Evolutionary conservation across 106 monocot genomes (phyloP).

Genomic region (Allium sativum): DNA sequence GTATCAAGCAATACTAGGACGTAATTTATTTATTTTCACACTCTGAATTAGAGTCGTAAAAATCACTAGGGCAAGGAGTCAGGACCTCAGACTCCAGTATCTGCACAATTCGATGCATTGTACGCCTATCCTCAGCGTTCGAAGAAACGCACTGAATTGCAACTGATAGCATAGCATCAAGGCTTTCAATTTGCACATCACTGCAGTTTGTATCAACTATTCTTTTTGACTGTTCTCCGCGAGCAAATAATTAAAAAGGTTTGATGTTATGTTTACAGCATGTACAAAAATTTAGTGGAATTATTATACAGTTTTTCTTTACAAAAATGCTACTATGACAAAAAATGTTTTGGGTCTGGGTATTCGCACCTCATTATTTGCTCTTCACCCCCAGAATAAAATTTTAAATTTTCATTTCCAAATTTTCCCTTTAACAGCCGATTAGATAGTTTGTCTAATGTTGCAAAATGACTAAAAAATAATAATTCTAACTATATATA

Average conservation of each 20-base stretch:
- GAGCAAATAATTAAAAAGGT: constrained; percentile 67
- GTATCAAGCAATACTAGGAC: neutral
- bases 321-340: too few species aligned
- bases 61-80: constrained; percentile 91
- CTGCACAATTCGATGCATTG: constrained; percentile 94
- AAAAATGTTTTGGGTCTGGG: too few species aligned
- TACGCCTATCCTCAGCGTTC: constrained; percentile 74
- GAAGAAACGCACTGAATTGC: constrained; percentile 61
- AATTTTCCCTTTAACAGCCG: too few species aligned
- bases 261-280: too few species aligned
- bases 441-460: too few species aligned
- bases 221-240: constrained; percentile 69
- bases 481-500: too few species aligned
- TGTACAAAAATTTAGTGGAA: too few species aligned
- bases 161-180: constrained; percentile 67
- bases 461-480: too few species aligned
- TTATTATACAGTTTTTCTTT: too few species aligned
- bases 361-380: too few species aligned
- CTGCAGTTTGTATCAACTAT: constrained; percentile 69
- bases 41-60: constrained; percentile 76
- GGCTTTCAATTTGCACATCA: constrained; percentile 66
- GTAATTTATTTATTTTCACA: constrained; percentile 16
- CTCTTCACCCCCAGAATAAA: too few species aligned
- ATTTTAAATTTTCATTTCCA: too few species aligned
- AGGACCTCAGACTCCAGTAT: constrained; percentile 82